Evolutionary conservation across 1,284 basidiomycete genomes (phyloP), one percentile per base, ranked within the genome.

Genomic region (Athelia sp.): DNA sequence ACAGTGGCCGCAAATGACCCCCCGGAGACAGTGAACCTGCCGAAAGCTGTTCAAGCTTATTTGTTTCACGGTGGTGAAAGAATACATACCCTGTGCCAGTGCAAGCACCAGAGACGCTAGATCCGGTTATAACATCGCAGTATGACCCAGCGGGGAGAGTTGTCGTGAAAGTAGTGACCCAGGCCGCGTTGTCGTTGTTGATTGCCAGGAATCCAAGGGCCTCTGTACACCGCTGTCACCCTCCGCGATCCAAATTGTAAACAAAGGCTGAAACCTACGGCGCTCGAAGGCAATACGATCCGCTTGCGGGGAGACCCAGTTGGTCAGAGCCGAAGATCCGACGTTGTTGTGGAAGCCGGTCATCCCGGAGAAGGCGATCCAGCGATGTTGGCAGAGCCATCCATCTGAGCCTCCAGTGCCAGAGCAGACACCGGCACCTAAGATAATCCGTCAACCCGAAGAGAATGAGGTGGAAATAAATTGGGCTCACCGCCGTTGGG

Each of bases 311-410:
- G 80, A 73, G 6, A 77, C 70, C 81, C 81, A 84, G 58, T 80
- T 72, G 3, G 65, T 75, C 14, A 85, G 54, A 1, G 69, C 61
- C 3, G 73, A 67, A 3, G 66, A 57, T 8, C 76, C 79, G n/a
- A 82, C 82, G 18, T 67, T 69, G 59, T 85, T 85, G 44, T 72
- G 71, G 70, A 84, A 85, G 1, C 75, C 78, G 34, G 80, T 75
- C 80, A 86, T 83, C 2, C 81, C 82, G 4, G 69, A 66, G 43
- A 85, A 66, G 1, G 80, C 74, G 6, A 70, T 58, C 69, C 73
- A 83, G 6, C 84, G 78, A 60, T 87, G 84, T 57, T 86, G 81
- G 55, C 82, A 84, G 36, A 76, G 61, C 77, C 82, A 85, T 1
- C 81, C 81, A 36, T 73, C 73, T 3, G 68, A 57, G 3, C 81